Evolutionary conservation across 306 rosid species (phyloP).

Genomic region (Notholithocarpus densiflorus): DNA sequence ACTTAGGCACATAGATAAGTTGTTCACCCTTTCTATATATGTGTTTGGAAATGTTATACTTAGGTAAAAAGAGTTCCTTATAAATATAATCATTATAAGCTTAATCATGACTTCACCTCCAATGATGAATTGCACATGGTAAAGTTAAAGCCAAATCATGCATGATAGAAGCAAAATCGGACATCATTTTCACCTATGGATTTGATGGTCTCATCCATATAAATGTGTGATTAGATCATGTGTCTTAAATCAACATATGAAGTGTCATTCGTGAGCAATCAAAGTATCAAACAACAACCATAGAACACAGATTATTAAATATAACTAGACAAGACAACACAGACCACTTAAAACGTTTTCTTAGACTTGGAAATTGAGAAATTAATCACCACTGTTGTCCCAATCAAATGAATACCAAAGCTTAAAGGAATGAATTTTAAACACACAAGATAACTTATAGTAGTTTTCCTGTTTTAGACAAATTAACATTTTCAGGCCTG

Average conservation of each 20-base stretch:
- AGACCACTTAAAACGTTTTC: too few relatives aligned
- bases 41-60: slow-evolving; percentile 10
- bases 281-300: too few relatives aligned
- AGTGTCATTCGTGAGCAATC: too few relatives aligned
- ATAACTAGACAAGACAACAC: too few relatives aligned
- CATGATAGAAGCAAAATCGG: slow-evolving; percentile 30
- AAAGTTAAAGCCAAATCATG: slow-evolving; percentile 3
- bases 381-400: neutral
- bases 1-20: neutral
- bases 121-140: slow-evolving; percentile 33
- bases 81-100: slow-evolving; percentile 4
- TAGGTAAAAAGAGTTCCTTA: slow-evolving; percentile 12
- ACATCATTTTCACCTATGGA: slow-evolving; percentile 25
- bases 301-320: too few relatives aligned
- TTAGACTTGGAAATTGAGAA: neutral
- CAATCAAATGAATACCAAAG: neutral
- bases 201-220: slow-evolving; percentile 20
- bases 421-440: neutral
- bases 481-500: too few relatives aligned
- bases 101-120: slow-evolving; percentile 16
- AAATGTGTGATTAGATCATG: slow-evolving; percentile 17
- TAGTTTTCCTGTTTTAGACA: too few relatives aligned
- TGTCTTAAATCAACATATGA: slow-evolving; percentile 1
- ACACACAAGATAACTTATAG: neutral
- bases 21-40: slow-evolving; percentile 13